Conservation (phyloP, 495 filamentous ascomycete species). For the Penicillium arizonense region DNA sequence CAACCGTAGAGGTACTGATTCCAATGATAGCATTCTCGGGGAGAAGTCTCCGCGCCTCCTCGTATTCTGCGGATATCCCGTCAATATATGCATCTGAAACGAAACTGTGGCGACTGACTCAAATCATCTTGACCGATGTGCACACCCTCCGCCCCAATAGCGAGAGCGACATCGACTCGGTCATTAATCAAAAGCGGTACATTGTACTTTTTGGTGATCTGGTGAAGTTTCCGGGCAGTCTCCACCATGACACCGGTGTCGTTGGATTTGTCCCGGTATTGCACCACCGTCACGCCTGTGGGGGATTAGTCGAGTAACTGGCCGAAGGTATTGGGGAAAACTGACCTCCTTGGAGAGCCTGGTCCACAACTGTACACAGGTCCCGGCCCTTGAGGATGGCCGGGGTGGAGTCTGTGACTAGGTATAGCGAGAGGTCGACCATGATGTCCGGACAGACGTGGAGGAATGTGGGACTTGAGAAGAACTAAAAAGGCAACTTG, state of each 20-base stretch:
- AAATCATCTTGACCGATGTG: slow-evolving; percentile 96
- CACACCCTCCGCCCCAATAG: slow-evolving; percentile 82
- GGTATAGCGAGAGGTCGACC: slow-evolving; percentile 69
- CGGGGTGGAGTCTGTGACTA: slow-evolving; percentile 89
- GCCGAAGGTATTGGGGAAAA: not conserved
- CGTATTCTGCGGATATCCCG: slow-evolving; percentile 24
- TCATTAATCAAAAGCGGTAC: slow-evolving; percentile 94
- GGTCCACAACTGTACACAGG: slow-evolving; percentile 71
- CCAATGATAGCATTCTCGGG: slow-evolving; percentile 69
- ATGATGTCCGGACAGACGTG: slow-evolving; percentile 18
- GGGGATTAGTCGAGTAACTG: slow-evolving; percentile 8
- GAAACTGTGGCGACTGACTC: slow-evolving; percentile 45
- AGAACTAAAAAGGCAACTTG: not conserved
- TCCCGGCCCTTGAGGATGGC: slow-evolving; percentile 71
- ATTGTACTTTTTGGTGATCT: slow-evolving; percentile 60
- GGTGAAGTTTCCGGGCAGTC: slow-evolving; percentile 69
- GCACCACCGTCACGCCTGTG: slow-evolving; percentile 76
- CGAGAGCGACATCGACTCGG: slow-evolving; percentile 87
- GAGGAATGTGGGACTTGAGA: not conserved
- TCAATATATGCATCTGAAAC: not conserved
- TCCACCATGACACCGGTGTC: slow-evolving; percentile 70
- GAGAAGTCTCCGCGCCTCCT: slow-evolving; percentile 66
- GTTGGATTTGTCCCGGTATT: slow-evolving; percentile 85
- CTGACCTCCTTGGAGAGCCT: slow-evolving; percentile 69
- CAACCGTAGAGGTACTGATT: slow-evolving; percentile 67